Base-by-base conservation (phyloP, 495 filamentous ascomycete genomes). In the Endocarpon pusillum region DNA sequence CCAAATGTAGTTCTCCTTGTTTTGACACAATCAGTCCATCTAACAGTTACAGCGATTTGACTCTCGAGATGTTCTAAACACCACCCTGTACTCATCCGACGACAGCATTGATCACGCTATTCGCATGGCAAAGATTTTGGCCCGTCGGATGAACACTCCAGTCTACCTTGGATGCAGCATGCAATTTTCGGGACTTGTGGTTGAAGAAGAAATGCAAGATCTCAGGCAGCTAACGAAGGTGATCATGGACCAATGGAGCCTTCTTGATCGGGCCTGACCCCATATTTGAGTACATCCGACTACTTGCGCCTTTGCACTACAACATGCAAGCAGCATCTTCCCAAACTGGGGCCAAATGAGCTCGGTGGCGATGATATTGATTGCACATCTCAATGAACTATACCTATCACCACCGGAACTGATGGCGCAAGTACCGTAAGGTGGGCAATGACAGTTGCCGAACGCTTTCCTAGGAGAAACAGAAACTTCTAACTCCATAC, bases 151-250 rank as follows among this genome's bases (percentile, higher is more conserved):
- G 30, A 57, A 54, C 19, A 66, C 66, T 32, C 83, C 82, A 2
- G 72, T 78, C 1, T 94, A 94, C 49, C 81, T 97, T 23, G 80
- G 81, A 5, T 89, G 80, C 28, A 78, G 69, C 44, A 58, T 65
- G 33, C 67, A 70, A 1, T 74, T 67, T 5, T 64, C 83, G 27
- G 79, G 78, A 1, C 71, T 80, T 16, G 72, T 66, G 7, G 71
- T 86, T n/a, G 82, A 91, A 47, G 87, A 96, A 59, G 87, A 94
- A 55, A 81, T 94, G 78, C 84, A 89, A 45, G 85, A 77, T 2
- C 67, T 94, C 35, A 68, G 61, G 38, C 65, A 65, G 43, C 70
- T 84, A 35, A 73, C 84, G 33, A 68, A 79, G 32, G 61, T 77
- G 30, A 61, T 87, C 9, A 57, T 79, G 45, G 50, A 57, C 65